These are phyloP conservation scores for Angomonas deanei DNA, from an alignment of 208 protist genomes.

Conservation along the genomic window DNA sequence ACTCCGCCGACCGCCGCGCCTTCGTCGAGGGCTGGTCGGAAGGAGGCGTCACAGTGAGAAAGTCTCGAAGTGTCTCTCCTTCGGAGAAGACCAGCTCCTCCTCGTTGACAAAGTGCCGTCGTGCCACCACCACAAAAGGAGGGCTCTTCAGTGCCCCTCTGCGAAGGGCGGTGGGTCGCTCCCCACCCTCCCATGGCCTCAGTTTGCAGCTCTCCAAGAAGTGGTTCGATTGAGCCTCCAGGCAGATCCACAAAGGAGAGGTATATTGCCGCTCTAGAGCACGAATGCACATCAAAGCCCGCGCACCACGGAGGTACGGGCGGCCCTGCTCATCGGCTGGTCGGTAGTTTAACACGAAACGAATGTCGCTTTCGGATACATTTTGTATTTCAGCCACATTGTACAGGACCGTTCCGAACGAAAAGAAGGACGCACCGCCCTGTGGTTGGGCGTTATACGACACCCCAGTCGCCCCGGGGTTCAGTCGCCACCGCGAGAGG, in stretches of 20 bases:
- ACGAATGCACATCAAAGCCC: slow-evolving; percentile 43
- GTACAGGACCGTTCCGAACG: slow-evolving; percentile 18
- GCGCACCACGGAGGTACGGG: slow-evolving; percentile 24
- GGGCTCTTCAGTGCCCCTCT: slow-evolving; percentile 13
- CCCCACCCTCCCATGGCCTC: background rate
- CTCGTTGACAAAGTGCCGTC: slow-evolving; percentile 27
- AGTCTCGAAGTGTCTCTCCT: background rate
- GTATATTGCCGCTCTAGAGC: slow-evolving; percentile 51
- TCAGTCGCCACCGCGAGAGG: slow-evolving; percentile 21
- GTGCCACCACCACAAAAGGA: slow-evolving; percentile 20
- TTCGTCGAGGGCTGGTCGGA: too few relatives aligned
- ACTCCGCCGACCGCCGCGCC: background rate
- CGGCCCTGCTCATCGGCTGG: slow-evolving; percentile 31
- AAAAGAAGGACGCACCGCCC: background rate
- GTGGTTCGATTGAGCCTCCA: background rate
- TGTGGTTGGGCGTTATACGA: background rate
- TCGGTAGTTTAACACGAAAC: slow-evolving; percentile 39
- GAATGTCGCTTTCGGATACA: slow-evolving; percentile 5
- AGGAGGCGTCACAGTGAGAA: too few relatives aligned
- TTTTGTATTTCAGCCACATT: slow-evolving; percentile 41
- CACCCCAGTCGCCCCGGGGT: slow-evolving; percentile 7
- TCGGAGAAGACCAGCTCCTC: slow-evolving; percentile 19
- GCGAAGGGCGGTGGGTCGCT: background rate
- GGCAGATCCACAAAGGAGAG: slow-evolving; percentile 32
- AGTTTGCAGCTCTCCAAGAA: background rate